phyloP scores from a whole-genome alignment of 2,329 filamentous ascomycete species.

The Ophiognomonia clavigignenti-juglandacearum region DNA sequence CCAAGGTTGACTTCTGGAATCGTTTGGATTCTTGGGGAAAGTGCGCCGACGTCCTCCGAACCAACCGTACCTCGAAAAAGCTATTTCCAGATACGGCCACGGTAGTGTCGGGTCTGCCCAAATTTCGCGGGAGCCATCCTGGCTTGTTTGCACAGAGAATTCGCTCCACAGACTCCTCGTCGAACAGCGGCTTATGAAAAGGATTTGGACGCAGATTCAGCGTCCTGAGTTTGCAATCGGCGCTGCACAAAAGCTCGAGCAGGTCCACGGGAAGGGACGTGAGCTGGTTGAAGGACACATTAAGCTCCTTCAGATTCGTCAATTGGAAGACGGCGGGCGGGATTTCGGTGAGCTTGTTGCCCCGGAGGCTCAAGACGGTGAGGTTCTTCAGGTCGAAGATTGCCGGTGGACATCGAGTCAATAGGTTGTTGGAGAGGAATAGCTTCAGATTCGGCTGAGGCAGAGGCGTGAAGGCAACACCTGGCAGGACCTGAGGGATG shows the following conservation, averaged over 20 bases:
- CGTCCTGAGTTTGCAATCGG: conserved; percentile 37
- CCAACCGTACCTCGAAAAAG: neutral
- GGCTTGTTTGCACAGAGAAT: neutral
- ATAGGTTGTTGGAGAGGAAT: conserved; percentile 55
- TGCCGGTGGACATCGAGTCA: conserved; percentile 51
- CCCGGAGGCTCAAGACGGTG: conserved; percentile 61
- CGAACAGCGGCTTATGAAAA: conserved; percentile 36
- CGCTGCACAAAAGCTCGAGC: conserved; percentile 46
- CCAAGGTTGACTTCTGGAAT: conserved; percentile 17
- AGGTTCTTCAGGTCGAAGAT: conserved; percentile 59
- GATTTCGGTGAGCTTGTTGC: conserved; percentile 57
- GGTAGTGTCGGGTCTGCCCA: too few species aligned
- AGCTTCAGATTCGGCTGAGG: conserved; percentile 55
- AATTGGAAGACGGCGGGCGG: conserved; percentile 56
- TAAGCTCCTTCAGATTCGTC: conserved; percentile 55
- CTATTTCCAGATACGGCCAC: neutral
- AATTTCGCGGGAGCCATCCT: neutral
- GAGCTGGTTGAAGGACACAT: conserved; percentile 60
- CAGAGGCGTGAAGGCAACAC: conserved; percentile 57
- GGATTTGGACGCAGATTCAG: conserved; percentile 61
- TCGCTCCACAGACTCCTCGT: conserved; percentile 8
- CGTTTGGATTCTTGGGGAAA: conserved; percentile 17
- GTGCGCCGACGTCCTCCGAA: conserved; percentile 11
- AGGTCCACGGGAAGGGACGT: conserved; percentile 59
- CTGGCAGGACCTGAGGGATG: conserved; percentile 49